These are phyloP conservation scores for Rugonectria rugulosa DNA, from an alignment of 2,329 filamentous ascomycete species.

Conservation along the genomic window DNA sequence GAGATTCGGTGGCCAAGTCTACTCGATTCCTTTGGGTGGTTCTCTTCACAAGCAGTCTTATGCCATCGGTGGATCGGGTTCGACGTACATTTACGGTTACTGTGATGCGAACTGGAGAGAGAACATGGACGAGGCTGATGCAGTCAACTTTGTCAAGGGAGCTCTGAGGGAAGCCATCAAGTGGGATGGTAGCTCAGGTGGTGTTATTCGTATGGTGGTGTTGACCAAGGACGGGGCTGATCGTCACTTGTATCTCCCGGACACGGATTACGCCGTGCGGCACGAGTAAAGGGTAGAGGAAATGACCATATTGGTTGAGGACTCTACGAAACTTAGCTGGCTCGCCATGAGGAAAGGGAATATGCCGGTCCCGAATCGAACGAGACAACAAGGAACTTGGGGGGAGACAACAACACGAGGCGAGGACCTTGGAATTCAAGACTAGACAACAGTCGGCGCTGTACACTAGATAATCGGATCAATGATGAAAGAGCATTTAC, in stretches of 20 bases:
- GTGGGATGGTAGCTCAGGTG: slow-evolving; percentile 98
- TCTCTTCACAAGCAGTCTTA: slow-evolving; percentile 98
- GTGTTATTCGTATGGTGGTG: slow-evolving; percentile 98
- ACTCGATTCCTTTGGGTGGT: slow-evolving; percentile 94
- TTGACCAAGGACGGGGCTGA: slow-evolving; percentile 88
- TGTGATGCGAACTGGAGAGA: slow-evolving; percentile 97
- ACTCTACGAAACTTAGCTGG: slow-evolving; percentile 29
- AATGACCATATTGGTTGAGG: slow-evolving; percentile 20
- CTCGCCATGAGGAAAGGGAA: slow-evolving; percentile 23
- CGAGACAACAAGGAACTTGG: slow-evolving; percentile 14
- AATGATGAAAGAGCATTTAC: slow-evolving; percentile 34
- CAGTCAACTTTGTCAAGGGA: slow-evolving; percentile 91
- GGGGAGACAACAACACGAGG: slow-evolving; percentile 18
- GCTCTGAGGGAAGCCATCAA: slow-evolving; percentile 95
- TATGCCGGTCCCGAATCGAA: too few species aligned
- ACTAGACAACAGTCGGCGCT: slow-evolving; percentile 36
- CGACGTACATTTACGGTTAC: slow-evolving; percentile 99
- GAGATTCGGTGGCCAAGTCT: slow-evolving; percentile 94
- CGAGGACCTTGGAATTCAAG: slow-evolving; percentile 13
- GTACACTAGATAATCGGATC: slow-evolving; percentile 42
- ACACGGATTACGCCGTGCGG: slow-evolving; percentile 82
- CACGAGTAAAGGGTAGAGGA: slow-evolving; percentile 58
- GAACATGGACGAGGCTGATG: slow-evolving; percentile 90
- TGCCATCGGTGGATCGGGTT: slow-evolving; percentile 94
- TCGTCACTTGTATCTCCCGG: slow-evolving; percentile 93